Percentiles rank a stretch among this genome's conserved stretches.
These are phyloP conservation scores for Solanum habrochaites DNA, from an alignment of 257 asterid species.

Conservation along the genomic window DNA sequence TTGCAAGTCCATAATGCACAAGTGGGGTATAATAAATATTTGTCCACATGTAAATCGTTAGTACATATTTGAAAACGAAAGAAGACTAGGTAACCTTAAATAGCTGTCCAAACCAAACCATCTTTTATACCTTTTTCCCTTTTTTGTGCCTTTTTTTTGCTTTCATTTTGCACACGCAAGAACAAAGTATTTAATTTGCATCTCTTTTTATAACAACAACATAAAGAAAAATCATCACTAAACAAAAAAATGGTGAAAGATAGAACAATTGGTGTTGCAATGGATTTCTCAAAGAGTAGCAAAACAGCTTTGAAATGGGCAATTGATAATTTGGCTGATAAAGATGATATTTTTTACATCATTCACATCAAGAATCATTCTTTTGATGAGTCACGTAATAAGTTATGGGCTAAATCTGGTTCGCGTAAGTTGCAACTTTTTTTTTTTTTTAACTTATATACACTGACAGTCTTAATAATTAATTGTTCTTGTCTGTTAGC, in stretches of 20 bases:
- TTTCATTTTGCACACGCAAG: background rate
- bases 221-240: background rate
- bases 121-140: background rate
- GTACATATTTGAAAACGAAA: background rate
- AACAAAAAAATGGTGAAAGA: conserved; percentile 47
- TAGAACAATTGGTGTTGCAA: conserved; percentile 72
- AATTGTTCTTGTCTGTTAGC: conserved; percentile 19
- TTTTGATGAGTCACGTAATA: conserved; percentile 30
- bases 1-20: background rate
- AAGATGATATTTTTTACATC: conserved; percentile 54
- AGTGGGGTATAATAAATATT: background rate
- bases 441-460: background rate
- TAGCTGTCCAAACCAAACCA: background rate
- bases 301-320: conserved; percentile 74
- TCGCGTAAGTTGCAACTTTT: conserved; percentile 38
- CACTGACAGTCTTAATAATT: background rate
- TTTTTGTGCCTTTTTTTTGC: background rate
- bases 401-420: conserved; percentile 52
- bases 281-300: conserved; percentile 91
- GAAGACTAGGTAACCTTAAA: background rate
- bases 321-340: conserved; percentile 64
- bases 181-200: background rate
- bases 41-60: background rate
- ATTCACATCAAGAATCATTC: conserved; percentile 40
- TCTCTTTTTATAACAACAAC: background rate